phyloP scores from a whole-genome alignment of 2,329 filamentous ascomycete genomes.

The Colletotrichum sojae region DNA sequence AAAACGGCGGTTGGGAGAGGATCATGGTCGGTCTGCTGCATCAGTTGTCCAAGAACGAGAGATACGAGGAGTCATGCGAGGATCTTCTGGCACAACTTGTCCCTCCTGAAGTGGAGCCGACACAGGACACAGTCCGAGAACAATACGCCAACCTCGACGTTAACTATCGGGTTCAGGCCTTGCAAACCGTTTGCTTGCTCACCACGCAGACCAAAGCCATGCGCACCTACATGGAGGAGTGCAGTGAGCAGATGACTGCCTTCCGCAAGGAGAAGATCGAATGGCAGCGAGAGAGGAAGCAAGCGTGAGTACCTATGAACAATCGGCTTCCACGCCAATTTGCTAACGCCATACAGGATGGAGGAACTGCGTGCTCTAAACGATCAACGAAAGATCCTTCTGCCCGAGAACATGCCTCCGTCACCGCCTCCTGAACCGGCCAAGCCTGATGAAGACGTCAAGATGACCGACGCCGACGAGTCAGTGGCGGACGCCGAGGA shows the following conservation, averaged over 20 bases:
- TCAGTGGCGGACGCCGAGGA: constrained; percentile 69
- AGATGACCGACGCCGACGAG: constrained; percentile 76
- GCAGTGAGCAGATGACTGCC: constrained; percentile 93
- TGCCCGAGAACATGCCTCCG: constrained; percentile 80
- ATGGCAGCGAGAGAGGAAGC: constrained; percentile 83
- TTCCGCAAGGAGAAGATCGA: constrained; percentile 97
- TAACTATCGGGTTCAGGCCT: constrained; percentile 83
- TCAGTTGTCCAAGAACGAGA: constrained; percentile 83
- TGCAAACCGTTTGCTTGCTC: constrained; percentile 90
- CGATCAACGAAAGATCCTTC: constrained; percentile 79
- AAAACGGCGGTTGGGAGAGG: constrained; percentile 90
- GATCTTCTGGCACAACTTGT: constrained; percentile 85
- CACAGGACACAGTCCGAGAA: constrained; percentile 77
- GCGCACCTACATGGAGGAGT: constrained; percentile 90
- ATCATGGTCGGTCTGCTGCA: constrained; percentile 90
- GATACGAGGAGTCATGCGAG: constrained; percentile 80
- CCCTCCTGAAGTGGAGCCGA: constrained; percentile 82
- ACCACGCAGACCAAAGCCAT: constrained; percentile 89
- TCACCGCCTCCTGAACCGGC: constrained; percentile 68
- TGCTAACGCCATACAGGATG: constrained; percentile 63
- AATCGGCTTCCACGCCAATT: not conserved
- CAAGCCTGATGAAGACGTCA: constrained; percentile 70
- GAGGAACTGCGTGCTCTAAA: constrained; percentile 81
- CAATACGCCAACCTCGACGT: constrained; percentile 85
- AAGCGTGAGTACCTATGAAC: constrained; percentile 64